Evolutionary conservation across 345 rosid species (phyloP).

Genomic region (Citrus sp.): DNA sequence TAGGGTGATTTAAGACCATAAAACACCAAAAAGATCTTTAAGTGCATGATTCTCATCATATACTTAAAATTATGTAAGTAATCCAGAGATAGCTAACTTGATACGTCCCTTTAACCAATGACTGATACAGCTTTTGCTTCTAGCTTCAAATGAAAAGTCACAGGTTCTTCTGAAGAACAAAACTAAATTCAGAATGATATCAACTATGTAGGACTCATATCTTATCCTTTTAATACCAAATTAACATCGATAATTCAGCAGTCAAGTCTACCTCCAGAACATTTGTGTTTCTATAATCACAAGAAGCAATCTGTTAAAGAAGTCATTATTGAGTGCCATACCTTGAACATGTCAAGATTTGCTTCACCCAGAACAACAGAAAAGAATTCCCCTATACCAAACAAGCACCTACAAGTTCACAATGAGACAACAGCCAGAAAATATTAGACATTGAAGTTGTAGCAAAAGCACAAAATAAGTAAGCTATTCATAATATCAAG

Average conservation of each 20-base stretch:
- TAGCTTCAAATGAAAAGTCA: neutral
- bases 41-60: neutral
- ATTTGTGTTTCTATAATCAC: neutral
- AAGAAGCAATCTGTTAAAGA: neutral
- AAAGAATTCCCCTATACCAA: neutral
- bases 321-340: neutral
- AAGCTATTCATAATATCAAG: neutral
- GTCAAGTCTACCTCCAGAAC: slow-evolving; percentile 1
- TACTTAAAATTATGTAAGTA: neutral
- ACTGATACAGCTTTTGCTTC: neutral
- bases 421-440: neutral
- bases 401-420: neutral
- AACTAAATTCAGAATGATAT: neutral
- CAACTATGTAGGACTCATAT: too few relatives aligned
- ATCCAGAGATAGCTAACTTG: neutral
- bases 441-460: neutral
- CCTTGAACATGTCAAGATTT: neutral
- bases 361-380: neutral
- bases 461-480: neutral
- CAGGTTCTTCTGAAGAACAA: neutral
- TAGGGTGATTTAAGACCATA: neutral
- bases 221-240: neutral
- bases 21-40: neutral
- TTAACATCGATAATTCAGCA: neutral
- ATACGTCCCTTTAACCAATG: neutral